phyloP scores from a whole-genome alignment of 306 rosid genomes.

The Oemleria cerasiformis region DNA sequence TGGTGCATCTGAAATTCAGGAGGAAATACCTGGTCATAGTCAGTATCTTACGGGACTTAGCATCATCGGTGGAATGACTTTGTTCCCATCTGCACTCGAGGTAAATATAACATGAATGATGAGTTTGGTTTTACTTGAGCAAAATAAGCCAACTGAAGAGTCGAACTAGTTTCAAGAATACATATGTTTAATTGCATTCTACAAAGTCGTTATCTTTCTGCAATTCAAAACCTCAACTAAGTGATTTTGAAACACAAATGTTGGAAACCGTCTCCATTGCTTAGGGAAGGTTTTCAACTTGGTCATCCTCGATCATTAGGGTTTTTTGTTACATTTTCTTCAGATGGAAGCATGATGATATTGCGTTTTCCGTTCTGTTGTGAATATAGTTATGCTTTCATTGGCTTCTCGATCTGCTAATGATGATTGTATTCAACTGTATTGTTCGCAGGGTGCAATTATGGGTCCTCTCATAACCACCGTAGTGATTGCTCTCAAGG shows the following conservation, averaged over 20 bases:
- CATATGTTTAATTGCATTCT: constrained; percentile 9
- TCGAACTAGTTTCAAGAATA: constrained; percentile 1
- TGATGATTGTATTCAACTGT: background rate
- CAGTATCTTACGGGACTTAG: constrained; percentile 88
- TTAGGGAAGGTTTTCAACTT: background rate
- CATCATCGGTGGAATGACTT: constrained; percentile 95
- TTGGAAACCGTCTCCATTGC: background rate
- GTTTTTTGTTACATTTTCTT: background rate
- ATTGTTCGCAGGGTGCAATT: constrained; percentile 70
- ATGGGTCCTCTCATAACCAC: constrained; percentile 99
- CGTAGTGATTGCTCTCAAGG: constrained; percentile 86
- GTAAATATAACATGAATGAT: constrained; percentile 31
- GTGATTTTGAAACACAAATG: too few species aligned
- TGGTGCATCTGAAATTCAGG: constrained; percentile 75
- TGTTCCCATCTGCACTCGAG: constrained; percentile 92
- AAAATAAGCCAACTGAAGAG: background rate
- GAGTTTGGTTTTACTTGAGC: background rate
- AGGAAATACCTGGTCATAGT: constrained; percentile 87
- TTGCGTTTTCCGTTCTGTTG: background rate
- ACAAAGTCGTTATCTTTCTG: background rate
- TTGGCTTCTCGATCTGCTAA: background rate
- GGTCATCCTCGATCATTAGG: background rate
- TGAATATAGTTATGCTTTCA: background rate
- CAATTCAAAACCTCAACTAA: background rate
- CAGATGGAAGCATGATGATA: background rate